Base-by-base conservation (phyloP, 1,284 basidiomycete species). In the Malassezia furfur region DNA sequence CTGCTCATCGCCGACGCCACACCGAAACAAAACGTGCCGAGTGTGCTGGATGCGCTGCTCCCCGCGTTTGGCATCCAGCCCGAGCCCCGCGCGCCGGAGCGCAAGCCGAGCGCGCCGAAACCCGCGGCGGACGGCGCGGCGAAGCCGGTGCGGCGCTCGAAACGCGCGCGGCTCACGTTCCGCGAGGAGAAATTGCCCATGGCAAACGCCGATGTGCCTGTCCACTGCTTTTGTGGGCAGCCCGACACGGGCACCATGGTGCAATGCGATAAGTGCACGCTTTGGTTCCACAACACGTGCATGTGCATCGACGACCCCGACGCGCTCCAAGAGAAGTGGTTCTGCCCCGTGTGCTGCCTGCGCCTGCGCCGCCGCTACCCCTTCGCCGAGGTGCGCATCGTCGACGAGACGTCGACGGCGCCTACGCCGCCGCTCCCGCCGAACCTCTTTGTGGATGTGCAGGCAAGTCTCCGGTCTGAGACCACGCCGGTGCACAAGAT, bases 341-440 rank as follows among this genome's bases (percentile, higher is more conserved):
- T 59, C 43, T 75, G 73, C 40, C 73, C 73, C 5, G 65, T 72
- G 62, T 75, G 73, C 60, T 72, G 67, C 47, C 60, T 70, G 62
- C 74, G 73, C 58, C 59, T 64, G 37, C 68, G 71, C 51, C 62
- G 62, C 41, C 61, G 63, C 55, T 75, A 74, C 53, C 63, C 67
- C 25, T 58, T 62, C 34, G 70, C 72, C 9, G 70, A 74, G 47
- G 67, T 75, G 41, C 59, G 64, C 47, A 68, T 75, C 52, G 63
- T 60, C 45, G 66, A 67, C 32, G 64, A 62, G 36, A 67, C 56
- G 19, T 35, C 40, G 19, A 5, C 49, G n/a, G n/a, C 37, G 25
- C 44, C 45, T 10, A 12, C 21, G 6, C n/a, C 15, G 6, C 60
- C 60, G 47, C 58, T 51, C 1, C 65, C 65, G 36, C 62, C 60